Evolutionary conservation across 805 yeast species (phyloP).

Genomic region (Pichia nanzhaoensis): DNA sequence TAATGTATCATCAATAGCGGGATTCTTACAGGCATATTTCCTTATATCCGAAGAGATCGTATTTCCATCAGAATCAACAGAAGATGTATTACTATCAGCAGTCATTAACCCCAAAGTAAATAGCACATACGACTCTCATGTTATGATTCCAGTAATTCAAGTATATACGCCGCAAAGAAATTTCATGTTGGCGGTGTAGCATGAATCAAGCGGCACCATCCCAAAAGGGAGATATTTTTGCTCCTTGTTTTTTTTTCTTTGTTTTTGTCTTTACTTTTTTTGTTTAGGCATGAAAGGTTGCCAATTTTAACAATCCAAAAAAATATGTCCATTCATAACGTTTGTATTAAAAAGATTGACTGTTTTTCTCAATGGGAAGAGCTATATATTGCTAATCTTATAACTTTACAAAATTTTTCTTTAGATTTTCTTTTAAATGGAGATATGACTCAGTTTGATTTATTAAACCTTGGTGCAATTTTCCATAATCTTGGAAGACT

Average conservation of each 20-base stretch:
- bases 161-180: too few relatives aligned
- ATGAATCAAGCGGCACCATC: too few relatives aligned
- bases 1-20: slow-evolving; percentile 13
- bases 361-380: slow-evolving; percentile 3
- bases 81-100: too few relatives aligned
- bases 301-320: too few relatives aligned
- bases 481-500: background rate
- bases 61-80: background rate
- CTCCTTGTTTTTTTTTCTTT: too few relatives aligned
- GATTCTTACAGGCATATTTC: background rate
- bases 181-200: too few relatives aligned
- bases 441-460: background rate
- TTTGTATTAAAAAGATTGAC: background rate
- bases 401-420: background rate
- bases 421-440: background rate
- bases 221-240: too few relatives aligned
- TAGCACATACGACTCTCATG: too few relatives aligned
- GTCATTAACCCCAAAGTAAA: too few relatives aligned
- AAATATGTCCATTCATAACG: background rate
- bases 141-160: too few relatives aligned
- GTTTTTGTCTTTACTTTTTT: too few relatives aligned
- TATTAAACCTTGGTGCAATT: background rate
- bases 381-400: background rate
- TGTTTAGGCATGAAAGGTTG: too few relatives aligned
- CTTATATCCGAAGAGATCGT: background rate